phyloP scores from a whole-genome alignment of 2,329 filamentous ascomycete genomes.

The Claviceps digitariae region DNA sequence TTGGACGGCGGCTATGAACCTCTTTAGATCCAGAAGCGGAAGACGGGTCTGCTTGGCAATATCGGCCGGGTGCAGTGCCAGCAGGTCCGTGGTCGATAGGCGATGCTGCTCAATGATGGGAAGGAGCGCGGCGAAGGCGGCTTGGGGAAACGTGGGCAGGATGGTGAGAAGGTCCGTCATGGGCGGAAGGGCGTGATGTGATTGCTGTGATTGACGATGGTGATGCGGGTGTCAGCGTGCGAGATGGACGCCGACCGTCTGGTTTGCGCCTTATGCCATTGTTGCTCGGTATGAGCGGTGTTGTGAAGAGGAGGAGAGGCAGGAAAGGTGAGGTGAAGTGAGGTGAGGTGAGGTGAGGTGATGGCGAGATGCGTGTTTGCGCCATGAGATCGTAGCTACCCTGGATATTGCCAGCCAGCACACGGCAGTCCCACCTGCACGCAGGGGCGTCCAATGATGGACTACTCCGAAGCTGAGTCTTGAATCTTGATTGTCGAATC shows the following conservation, averaged over 20 bases:
- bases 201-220: neutral
- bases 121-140: constrained; percentile 60
- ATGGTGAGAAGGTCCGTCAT: constrained; percentile 82
- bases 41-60: constrained; percentile 77
- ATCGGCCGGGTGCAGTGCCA: constrained; percentile 70
- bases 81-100: constrained; percentile 69
- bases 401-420: neutral
- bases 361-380: too few relatives aligned
- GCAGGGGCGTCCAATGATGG: too few relatives aligned
- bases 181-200: constrained; percentile 10
- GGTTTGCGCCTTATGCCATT: neutral
- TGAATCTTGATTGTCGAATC: neutral
- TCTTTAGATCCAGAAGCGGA: constrained; percentile 66
- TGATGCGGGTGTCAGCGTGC: neutral
- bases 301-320: neutral
- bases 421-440: too few relatives aligned
- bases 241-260: neutral
- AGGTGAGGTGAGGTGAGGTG: too few relatives aligned
- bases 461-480: too few relatives aligned
- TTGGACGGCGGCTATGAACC: constrained; percentile 54
- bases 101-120: constrained; percentile 65
- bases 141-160: constrained; percentile 64
- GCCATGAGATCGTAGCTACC: too few relatives aligned
- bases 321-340: neutral
- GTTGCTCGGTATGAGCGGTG: neutral